Evolutionary conservation across 176 grass and related monocot species (phyloP), one percentile per base, ranked within the genome.

Genomic region (Pontederia paniculata): DNA sequence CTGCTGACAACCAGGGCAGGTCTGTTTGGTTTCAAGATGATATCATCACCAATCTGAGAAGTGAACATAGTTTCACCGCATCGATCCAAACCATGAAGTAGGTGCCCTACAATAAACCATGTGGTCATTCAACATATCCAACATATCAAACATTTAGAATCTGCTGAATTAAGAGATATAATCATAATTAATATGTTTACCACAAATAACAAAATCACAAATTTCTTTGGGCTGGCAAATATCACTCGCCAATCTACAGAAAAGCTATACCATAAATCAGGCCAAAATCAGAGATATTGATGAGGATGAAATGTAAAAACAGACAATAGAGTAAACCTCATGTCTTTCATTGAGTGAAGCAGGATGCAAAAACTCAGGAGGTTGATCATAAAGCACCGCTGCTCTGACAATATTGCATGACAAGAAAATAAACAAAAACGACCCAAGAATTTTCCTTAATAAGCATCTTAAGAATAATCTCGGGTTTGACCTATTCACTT

Each of bases 331-430:
- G 57, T 45, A 80, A 72, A 98, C 94, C 62, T 81, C 80, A 75
- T 93, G 94, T 70, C 73, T 98, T 81, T 98, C 75, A 8, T 52
- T 73, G 55, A 88, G 55, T 60, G 77, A 98, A 78, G 87, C 58
- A 57, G 86, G 86, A 72, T 72, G 87, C 56, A 93, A 98, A 84
- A 98, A 93, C 52, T 93, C 83, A 93, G 87, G 87, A 66, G 94
- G 85, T 70, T 93, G 87, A 65, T 98, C 94, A 62, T 98, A 93
- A 25, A 98, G 87, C 79, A 98, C 80, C 2, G 80, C 85, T 62
- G 94, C 83, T 55, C 94, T 98, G 75, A 75, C 74, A 80, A 60
- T 15, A 28, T 61, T 5, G 1, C 5, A 53, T 23, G 67, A 13
- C 8, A 77, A 70, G 81, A 50, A n/a, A 17, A 45, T 46, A 23